phyloP scores from a whole-genome alignment of 352 stramenopile species.

The Phytophthora pistaciae region DNA sequence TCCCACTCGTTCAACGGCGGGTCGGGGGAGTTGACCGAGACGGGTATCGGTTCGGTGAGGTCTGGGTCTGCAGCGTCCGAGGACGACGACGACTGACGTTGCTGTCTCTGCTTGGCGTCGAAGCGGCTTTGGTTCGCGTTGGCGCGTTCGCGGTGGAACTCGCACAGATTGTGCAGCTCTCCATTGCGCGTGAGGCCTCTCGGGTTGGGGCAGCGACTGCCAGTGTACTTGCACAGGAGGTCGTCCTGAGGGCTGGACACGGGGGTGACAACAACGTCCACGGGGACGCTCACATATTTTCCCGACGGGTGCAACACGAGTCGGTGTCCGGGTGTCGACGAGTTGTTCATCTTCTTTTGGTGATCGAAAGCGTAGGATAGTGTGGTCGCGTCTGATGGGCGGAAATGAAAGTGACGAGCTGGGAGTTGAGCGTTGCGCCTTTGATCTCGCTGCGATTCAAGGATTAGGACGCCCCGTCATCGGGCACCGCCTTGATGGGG shows the following conservation, averaged over 20 bases:
- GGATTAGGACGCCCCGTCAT: background rate
- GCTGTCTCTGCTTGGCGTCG: constrained; percentile 35
- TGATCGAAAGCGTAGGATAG: constrained; percentile 21
- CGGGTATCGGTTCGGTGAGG: constrained; percentile 29
- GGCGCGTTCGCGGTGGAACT: constrained; percentile 58
- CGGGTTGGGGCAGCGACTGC: constrained; percentile 10
- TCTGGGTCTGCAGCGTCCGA: constrained; percentile 13
- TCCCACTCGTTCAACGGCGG: constrained; percentile 31
- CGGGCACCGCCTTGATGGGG: constrained; percentile 15
- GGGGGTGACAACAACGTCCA: background rate
- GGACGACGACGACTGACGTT: constrained; percentile 11
- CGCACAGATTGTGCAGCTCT: constrained; percentile 57
- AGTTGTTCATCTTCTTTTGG: constrained; percentile 29
- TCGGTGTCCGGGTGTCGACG: constrained; percentile 12
- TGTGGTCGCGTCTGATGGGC: constrained; percentile 20
- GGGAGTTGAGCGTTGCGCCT: background rate
- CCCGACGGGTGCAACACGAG: constrained; percentile 24
- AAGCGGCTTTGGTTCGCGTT: constrained; percentile 67
- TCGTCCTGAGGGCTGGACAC: constrained; percentile 13
- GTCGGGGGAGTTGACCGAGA: constrained; percentile 8
- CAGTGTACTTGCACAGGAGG: constrained; percentile 33
- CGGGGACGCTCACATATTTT: constrained; percentile 14
- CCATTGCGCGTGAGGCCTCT: constrained; percentile 28
- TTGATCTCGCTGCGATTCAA: background rate
- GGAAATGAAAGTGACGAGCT: constrained; percentile 13